A percentile compares a stretch with the other conserved stretches of the same genome.
Conservation (phyloP, 352 stramenopile genomes). For the Poterioochromonas sp. region DNA sequence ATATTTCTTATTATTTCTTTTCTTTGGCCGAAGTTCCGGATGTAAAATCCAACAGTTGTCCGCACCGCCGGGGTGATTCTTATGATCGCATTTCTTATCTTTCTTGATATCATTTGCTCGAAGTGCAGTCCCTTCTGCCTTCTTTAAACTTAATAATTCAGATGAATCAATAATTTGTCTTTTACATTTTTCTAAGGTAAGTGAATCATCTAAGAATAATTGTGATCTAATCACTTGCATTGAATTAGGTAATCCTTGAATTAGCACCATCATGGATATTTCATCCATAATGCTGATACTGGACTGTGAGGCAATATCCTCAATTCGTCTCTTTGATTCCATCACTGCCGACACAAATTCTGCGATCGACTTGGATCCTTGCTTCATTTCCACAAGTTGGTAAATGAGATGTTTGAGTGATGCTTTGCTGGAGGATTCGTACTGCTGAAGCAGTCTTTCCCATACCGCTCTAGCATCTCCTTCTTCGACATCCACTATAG, state of each 20-base stretch:
- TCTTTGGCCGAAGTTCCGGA: constrained; percentile 8
- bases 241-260: constrained; percentile 15
- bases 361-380: constrained; percentile 10
- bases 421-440: constrained; percentile 10
- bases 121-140: constrained; percentile 8
- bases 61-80: constrained; percentile 4
- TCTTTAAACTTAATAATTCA: constrained; percentile 19
- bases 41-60: constrained; percentile 14
- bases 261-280: constrained; percentile 14
- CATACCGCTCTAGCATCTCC: constrained; percentile 8
- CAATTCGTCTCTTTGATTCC: constrained; percentile 13
- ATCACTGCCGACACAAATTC: constrained; percentile 11
- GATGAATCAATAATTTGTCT: constrained; percentile 17
- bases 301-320: constrained; percentile 10
- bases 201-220: constrained; percentile 17
- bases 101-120: constrained; percentile 14
- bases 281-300: constrained; percentile 14
- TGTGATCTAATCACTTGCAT: constrained; percentile 14
- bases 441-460: constrained; percentile 10
- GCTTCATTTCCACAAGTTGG: constrained; percentile 11
- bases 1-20: constrained; percentile 19
- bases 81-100: constrained; percentile 11
- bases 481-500: constrained; percentile 13
- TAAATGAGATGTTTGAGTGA: constrained; percentile 15
- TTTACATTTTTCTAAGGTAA: constrained; percentile 18